phyloP scores from a whole-genome alignment of 1,139 yeast species.

The Geotrichum aggregatum region DNA sequence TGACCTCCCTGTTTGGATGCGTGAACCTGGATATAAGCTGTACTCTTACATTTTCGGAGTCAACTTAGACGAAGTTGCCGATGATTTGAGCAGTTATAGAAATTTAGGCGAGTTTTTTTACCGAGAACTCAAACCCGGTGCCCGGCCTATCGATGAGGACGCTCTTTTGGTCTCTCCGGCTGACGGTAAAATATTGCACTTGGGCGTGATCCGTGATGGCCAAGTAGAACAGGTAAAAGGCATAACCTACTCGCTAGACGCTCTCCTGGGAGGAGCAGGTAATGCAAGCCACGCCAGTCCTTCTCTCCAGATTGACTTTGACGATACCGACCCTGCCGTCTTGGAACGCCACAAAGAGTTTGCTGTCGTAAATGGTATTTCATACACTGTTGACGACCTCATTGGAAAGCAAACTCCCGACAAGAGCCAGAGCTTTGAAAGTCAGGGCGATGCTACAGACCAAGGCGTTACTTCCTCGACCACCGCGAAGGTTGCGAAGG shows the following conservation, averaged over 20 bases:
- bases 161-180: slow-evolving; percentile 77
- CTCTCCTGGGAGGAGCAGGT: slow-evolving; percentile 62
- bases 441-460: slow-evolving; percentile 38
- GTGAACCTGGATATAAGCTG: slow-evolving; percentile 75
- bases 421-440: slow-evolving; percentile 25
- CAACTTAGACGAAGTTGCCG: slow-evolving; percentile 80
- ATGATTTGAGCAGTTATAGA: slow-evolving; percentile 65
- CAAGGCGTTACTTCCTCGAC: slow-evolving; percentile 24
- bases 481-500: slow-evolving; percentile 28
- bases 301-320: slow-evolving; percentile 50
- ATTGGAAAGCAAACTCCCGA: slow-evolving; percentile 45
- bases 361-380: slow-evolving; percentile 72
- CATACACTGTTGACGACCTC: slow-evolving; percentile 65
- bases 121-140: slow-evolving; percentile 72
- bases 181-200: slow-evolving; percentile 84
- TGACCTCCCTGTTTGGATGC: slow-evolving; percentile 80
- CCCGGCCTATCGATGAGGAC: slow-evolving; percentile 65
- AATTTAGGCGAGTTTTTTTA: slow-evolving; percentile 91
- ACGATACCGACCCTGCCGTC: slow-evolving; percentile 29
- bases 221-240: slow-evolving; percentile 97
- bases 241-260: slow-evolving; percentile 84
- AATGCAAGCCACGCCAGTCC: slow-evolving; percentile 55
- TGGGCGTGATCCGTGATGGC: slow-evolving; percentile 76
- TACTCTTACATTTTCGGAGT: slow-evolving; percentile 84
- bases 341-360: slow-evolving; percentile 64